Evolutionary conservation across 2,329 filamentous ascomycete genomes (phyloP).

Genomic region (Colletotrichum spinosum): DNA sequence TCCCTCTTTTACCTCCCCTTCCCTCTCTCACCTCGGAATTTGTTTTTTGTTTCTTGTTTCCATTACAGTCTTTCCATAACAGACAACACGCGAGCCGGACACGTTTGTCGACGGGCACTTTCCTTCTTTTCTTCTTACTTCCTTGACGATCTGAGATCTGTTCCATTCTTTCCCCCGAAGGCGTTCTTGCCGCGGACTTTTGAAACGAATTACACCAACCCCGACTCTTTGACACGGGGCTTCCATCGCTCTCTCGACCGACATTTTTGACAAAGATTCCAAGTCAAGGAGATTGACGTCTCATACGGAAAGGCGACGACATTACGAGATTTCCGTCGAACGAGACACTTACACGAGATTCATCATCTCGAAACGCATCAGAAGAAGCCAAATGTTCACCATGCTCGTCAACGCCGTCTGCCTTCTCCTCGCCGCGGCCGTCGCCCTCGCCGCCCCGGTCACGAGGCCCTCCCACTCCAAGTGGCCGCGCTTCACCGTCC

Average conservation of each 20-base stretch:
- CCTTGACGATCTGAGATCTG: constrained; percentile 36
- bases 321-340: too few relatives aligned
- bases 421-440: constrained; percentile 45
- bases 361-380: constrained; percentile 13
- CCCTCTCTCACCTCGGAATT: constrained; percentile 31
- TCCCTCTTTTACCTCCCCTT: constrained; percentile 8
- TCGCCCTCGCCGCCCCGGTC: constrained; percentile 47
- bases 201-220: constrained; percentile 4
- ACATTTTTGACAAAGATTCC: too few relatives aligned
- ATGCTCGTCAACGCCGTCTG: constrained; percentile 47
- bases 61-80: constrained; percentile 35
- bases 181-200: background rate
- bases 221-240: too few relatives aligned
- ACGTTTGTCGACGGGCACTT: constrained; percentile 33
- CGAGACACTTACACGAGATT: too few relatives aligned
- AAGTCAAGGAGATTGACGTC: too few relatives aligned
- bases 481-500: constrained; percentile 52
- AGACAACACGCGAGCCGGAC: constrained; percentile 17
- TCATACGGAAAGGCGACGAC: too few relatives aligned
- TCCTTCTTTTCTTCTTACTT: constrained; percentile 27
- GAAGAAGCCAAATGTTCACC: constrained; percentile 47
- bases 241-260: too few relatives aligned
- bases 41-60: constrained; percentile 30
- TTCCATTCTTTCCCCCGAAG: constrained; percentile 34
- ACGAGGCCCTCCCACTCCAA: constrained; percentile 26